These are phyloP conservation scores for Zalaria sp. DNA, from an alignment of 2,329 filamentous ascomycete species.

Conservation along the genomic window DNA sequence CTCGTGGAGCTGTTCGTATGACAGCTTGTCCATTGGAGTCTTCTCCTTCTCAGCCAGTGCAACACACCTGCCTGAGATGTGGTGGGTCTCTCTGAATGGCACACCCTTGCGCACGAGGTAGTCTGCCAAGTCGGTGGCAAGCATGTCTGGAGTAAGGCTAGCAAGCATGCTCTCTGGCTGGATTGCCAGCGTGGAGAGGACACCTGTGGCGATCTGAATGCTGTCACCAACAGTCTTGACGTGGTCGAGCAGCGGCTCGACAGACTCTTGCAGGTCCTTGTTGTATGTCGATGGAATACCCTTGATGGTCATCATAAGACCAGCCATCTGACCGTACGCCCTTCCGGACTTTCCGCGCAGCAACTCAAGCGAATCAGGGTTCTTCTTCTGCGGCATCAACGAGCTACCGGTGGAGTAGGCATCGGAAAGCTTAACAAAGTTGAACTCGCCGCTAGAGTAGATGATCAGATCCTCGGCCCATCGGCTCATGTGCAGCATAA, in stretches of 20 bases:
- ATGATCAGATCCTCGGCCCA: conserved; percentile 82
- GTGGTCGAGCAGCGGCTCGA: conserved; percentile 73
- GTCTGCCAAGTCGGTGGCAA: conserved; percentile 57
- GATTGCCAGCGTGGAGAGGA: conserved; percentile 58
- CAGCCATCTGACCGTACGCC: conserved; percentile 69
- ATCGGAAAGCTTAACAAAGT: conserved; percentile 62
- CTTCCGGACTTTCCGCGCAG: conserved; percentile 65
- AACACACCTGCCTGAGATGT: conserved; percentile 60
- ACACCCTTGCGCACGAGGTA: conserved; percentile 52
- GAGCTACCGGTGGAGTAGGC: conserved; percentile 66
- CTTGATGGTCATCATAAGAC: conserved; percentile 62
- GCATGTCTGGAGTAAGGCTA: conserved; percentile 69
- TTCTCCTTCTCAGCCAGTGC: conserved; percentile 54
- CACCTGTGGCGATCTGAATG: conserved; percentile 68
- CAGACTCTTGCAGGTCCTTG: conserved; percentile 81
- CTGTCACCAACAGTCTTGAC: conserved; percentile 72
- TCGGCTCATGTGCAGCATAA: conserved; percentile 67
- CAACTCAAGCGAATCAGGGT: conserved; percentile 59
- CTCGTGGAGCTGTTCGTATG: conserved; percentile 48
- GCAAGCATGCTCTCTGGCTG: conserved; percentile 64
- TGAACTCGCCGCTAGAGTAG: conserved; percentile 63
- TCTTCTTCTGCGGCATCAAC: conserved; percentile 78
- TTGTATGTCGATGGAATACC: conserved; percentile 74
- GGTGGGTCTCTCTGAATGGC: conserved; percentile 68
- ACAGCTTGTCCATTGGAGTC: conserved; percentile 56